Evolutionary conservation across 106 monocot species (phyloP).

Genomic region (Gastrodia elata): DNA sequence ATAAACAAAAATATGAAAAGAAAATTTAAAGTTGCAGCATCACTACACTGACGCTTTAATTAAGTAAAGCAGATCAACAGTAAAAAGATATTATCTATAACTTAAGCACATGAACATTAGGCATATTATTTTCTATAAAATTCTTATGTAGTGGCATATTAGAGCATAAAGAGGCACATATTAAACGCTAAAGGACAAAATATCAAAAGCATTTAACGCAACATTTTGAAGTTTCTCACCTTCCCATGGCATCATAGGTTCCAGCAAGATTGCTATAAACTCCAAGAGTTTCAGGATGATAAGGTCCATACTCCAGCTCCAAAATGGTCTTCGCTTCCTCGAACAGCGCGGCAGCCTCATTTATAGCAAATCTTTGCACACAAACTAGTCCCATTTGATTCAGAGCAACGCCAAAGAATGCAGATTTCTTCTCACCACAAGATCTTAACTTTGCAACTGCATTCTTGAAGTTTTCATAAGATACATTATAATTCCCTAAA

Average conservation of each 20-base stretch:
- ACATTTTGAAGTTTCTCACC: slow-evolving; percentile 28
- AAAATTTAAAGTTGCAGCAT: neutral
- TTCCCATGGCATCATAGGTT: slow-evolving; percentile 96
- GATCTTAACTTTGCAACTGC: slow-evolving; percentile 60
- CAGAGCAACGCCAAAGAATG: slow-evolving; percentile 76
- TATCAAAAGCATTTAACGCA: neutral
- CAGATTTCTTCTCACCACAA: slow-evolving; percentile 78
- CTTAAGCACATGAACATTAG: neutral
- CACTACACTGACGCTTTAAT: neutral
- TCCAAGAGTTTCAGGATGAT: slow-evolving; percentile 84
- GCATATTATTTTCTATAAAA: neutral
- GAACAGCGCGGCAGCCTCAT: slow-evolving; percentile 78
- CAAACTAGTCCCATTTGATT: slow-evolving; percentile 92
- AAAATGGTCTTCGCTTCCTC: slow-evolving; percentile 67
- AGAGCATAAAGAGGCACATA: neutral
- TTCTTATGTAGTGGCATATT: neutral
- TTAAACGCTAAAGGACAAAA: neutral
- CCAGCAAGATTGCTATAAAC: slow-evolving; percentile 94
- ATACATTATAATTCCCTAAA: slow-evolving; percentile 52
- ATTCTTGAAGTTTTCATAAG: slow-evolving; percentile 49
- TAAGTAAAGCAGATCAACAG: neutral
- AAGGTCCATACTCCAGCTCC: slow-evolving; percentile 71
- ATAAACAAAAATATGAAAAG: neutral
- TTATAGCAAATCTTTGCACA: slow-evolving; percentile 58
- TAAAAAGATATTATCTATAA: neutral